Evolutionary conservation across 2,329 filamentous ascomycete genomes (phyloP).

Genomic region (Diaporthe longicolla): DNA sequence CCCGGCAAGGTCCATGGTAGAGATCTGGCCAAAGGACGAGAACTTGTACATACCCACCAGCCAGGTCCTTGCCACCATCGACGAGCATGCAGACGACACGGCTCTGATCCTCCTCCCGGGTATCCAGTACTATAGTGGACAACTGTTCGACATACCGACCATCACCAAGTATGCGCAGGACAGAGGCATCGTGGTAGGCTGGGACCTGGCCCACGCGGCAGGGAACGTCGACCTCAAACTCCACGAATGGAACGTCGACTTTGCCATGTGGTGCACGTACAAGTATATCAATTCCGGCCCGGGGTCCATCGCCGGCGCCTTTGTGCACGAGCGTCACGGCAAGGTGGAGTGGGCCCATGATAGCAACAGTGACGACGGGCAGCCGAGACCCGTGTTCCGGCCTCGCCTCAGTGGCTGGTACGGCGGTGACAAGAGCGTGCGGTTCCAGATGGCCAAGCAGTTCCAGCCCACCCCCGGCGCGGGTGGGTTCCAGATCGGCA

Average conservation of each 20-base stretch:
- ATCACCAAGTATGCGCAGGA: slow-evolving; percentile 85
- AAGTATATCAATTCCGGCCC: slow-evolving; percentile 94
- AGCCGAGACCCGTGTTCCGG: slow-evolving; percentile 62
- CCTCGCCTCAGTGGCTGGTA: slow-evolving; percentile 88
- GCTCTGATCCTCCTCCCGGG: slow-evolving; percentile 86
- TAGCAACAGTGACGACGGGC: slow-evolving; percentile 53
- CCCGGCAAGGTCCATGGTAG: slow-evolving; percentile 77
- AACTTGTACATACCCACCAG: slow-evolving; percentile 76
- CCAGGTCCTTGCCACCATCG: slow-evolving; percentile 80
- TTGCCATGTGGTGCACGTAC: slow-evolving; percentile 94
- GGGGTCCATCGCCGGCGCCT: slow-evolving; percentile 83
- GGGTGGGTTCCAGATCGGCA: slow-evolving; percentile 86
- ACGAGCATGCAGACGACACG: slow-evolving; percentile 78
- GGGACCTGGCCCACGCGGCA: slow-evolving; percentile 89
- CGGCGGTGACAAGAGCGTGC: slow-evolving; percentile 81
- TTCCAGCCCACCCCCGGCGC: slow-evolving; percentile 86
- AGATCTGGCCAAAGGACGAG: slow-evolving; percentile 40
- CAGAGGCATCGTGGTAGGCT: slow-evolving; percentile 81
- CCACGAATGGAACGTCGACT: slow-evolving; percentile 93
- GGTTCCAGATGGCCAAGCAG: slow-evolving; percentile 87
- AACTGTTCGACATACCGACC: slow-evolving; percentile 84
- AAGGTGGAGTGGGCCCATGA: slow-evolving; percentile 64
- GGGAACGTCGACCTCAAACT: slow-evolving; percentile 85
- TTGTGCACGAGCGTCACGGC: slow-evolving; percentile 83
- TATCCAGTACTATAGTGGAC: slow-evolving; percentile 93